Base-by-base conservation (phyloP, 1,284 basidiomycete species). In the Stereum hirsutum region DNA sequence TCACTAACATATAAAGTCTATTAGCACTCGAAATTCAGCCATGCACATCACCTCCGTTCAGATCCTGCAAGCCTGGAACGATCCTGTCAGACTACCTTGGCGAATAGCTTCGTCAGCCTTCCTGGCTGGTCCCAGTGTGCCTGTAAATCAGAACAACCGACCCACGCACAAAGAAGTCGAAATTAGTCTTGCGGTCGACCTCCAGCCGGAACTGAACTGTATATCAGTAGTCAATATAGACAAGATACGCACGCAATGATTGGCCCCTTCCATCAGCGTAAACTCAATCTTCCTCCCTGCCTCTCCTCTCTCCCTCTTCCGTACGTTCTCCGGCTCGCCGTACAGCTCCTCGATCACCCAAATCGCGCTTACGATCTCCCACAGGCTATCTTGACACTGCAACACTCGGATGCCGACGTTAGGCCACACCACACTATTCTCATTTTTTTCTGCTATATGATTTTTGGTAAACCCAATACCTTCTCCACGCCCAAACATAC, bases 331-430 rank as follows among this genome's bases (percentile, higher is more conserved):
- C n/a, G n/a, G n/a, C n/a, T n/a, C n/a, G 1, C 6, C 20, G 34
- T 20, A 36, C 21, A 39, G 21, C 7, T 14, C 37, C 21, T 39
- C 11, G 20, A 39, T 8, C n/a, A n/a, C 37, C 37, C 37, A 39
- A 17, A 21, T 11, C 20, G 20, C 37, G 21, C 12, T 5, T n/a
- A 39, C 8, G 20, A 23, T 39, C 17, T 39, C 37, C 37, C 37
- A 39, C 37, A 39, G 11, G 21, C 37, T 39, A 4, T 26, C 11
- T 11, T 23, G 11, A 23, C 21, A 39, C 21, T n/a, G 3, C 8
- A 39, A 6, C 31, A 56, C 52, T 6, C 25, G 21, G 15, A 39
- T 20, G 20, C 12, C 7, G n/a, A 12, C 12, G 21, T 23, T n/a
- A 4, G 37, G 37, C 37, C 15, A 39, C n/a, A 39, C 12, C 21